Conservation (phyloP, 1,284 basidiomycete genomes). For the Blastosporella zonata region DNA sequence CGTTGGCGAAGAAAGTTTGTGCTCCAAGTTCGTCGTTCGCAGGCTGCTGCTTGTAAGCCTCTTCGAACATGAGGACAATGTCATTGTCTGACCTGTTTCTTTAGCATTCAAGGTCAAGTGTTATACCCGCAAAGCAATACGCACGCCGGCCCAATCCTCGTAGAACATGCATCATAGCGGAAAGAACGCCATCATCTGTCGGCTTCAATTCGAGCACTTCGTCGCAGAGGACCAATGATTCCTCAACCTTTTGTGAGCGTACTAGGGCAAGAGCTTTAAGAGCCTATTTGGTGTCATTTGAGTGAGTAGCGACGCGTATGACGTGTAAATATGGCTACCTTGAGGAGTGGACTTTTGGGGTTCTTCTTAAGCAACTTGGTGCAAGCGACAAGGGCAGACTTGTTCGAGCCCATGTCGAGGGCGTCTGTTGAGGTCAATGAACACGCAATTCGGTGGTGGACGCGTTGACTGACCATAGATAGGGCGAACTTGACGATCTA, state of each 20-base stretch:
- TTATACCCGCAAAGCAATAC: slow-evolving; percentile 27
- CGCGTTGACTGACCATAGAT: slow-evolving; percentile 60
- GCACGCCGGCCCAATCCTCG: slow-evolving; percentile 71
- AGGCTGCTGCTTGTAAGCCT: slow-evolving; percentile 75
- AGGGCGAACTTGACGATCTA: slow-evolving; percentile 77
- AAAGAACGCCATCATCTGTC: slow-evolving; percentile 67
- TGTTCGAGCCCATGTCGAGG: slow-evolving; percentile 80
- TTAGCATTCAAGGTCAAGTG: not conserved
- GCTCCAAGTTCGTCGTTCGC: slow-evolving; percentile 76
- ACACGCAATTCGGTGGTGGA: slow-evolving; percentile 5
- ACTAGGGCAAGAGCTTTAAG: slow-evolving; percentile 82
- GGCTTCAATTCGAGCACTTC: slow-evolving; percentile 71
- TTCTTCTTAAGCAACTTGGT: slow-evolving; percentile 83
- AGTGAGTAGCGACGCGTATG: slow-evolving; percentile 1
- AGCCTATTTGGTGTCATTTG: slow-evolving; percentile 43
- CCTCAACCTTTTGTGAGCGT: slow-evolving; percentile 78
- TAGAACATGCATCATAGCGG: slow-evolving; percentile 79
- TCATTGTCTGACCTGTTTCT: slow-evolving; percentile 55
- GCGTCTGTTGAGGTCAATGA: slow-evolving; percentile 52
- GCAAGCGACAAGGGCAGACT: slow-evolving; percentile 78
- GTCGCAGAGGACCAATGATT: slow-evolving; percentile 74
- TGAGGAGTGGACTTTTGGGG: slow-evolving; percentile 68
- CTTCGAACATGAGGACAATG: slow-evolving; percentile 76
- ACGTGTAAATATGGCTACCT: slow-evolving; percentile 39
- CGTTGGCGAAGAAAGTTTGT: slow-evolving; percentile 82